These are phyloP conservation scores for Abortiporus biennis DNA, from an alignment of 1,284 basidiomycete genomes.

Conservation along the genomic window DNA sequence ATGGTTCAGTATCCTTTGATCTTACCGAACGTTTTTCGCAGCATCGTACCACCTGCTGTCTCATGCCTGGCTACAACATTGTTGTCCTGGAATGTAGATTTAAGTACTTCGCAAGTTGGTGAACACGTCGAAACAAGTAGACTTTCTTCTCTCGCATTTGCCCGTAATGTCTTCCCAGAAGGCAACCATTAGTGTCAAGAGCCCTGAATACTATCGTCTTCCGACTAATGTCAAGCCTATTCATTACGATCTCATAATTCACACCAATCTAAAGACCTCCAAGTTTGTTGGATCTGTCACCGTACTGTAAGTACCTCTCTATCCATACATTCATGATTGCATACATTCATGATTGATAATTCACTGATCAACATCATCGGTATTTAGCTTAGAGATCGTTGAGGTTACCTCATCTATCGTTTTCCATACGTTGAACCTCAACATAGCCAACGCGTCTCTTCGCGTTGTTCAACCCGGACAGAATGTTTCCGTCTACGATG, in stretches of 20 bases:
- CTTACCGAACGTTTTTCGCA: no score
- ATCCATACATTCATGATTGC: not conserved
- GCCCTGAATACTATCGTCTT: constrained; percentile 55
- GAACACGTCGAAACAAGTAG: no score
- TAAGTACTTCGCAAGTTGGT: no score
- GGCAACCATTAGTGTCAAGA: not conserved
- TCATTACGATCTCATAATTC: constrained; percentile 82
- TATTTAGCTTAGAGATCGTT: constrained; percentile 64
- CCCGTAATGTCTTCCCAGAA: constrained; percentile 1
- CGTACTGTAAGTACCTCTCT: constrained; percentile 29
- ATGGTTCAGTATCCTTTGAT: no score
- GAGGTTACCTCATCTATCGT: constrained; percentile 61
- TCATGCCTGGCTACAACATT: no score
- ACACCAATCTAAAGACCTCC: constrained; percentile 73
- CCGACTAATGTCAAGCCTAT: constrained; percentile 68
- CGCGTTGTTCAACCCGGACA: constrained; percentile 51
- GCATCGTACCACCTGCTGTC: no score
- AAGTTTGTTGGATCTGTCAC: constrained; percentile 76
- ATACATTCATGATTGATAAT: not conserved
- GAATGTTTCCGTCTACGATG: constrained; percentile 49
- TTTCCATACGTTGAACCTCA: constrained; percentile 71
- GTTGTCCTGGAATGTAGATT: no score
- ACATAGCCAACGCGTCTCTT: constrained; percentile 64
- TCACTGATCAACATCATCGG: no score
- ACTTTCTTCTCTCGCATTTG: not conserved